Evolutionary conservation across 441 rosid genomes (phyloP).

Genomic region (Iberis amara): DNA sequence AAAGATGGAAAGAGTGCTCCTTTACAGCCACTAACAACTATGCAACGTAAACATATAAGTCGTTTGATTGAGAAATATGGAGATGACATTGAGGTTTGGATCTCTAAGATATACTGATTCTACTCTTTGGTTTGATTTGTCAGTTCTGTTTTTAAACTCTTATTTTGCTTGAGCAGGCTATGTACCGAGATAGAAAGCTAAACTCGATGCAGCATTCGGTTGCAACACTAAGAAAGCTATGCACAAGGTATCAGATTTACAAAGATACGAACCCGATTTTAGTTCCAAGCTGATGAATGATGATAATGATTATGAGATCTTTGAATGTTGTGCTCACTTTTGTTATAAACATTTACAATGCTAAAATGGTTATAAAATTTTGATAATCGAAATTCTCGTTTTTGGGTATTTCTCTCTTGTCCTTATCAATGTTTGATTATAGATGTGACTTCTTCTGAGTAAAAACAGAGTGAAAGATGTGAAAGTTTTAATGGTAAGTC

Average conservation of each 20-base stretch:
- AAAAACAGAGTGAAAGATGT: no score
- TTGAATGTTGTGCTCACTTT: slow-evolving; percentile 1
- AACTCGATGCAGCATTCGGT: slow-evolving; percentile 92
- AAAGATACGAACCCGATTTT: slow-evolving; percentile 63
- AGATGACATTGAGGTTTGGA: slow-evolving; percentile 71
- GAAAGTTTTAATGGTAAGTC: no score
- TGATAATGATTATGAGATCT: slow-evolving; percentile 2
- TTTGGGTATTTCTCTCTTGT: neutral
- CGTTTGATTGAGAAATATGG: slow-evolving; percentile 65
- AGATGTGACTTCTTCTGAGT: no score
- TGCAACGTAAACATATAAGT: slow-evolving; percentile 58
- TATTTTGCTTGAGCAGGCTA: slow-evolving; percentile 46
- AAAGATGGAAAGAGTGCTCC: slow-evolving; percentile 75
- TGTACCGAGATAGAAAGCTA: slow-evolving; percentile 84
- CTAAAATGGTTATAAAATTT: slow-evolving; percentile 14
- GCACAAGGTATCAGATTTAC: slow-evolving; percentile 54
- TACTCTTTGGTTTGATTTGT: neutral
- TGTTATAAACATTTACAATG: slow-evolving; percentile 11
- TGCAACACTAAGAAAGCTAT: slow-evolving; percentile 61
- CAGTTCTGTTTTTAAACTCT: neutral
- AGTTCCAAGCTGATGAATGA: slow-evolving; percentile 33
- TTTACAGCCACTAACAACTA: slow-evolving; percentile 66
- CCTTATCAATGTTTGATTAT: no score
- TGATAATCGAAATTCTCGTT: neutral
- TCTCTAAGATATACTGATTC: neutral